These are phyloP conservation scores for Fermentozyma sake DNA, from an alignment of 1,139 yeast species.

Conservation along the genomic window DNA sequence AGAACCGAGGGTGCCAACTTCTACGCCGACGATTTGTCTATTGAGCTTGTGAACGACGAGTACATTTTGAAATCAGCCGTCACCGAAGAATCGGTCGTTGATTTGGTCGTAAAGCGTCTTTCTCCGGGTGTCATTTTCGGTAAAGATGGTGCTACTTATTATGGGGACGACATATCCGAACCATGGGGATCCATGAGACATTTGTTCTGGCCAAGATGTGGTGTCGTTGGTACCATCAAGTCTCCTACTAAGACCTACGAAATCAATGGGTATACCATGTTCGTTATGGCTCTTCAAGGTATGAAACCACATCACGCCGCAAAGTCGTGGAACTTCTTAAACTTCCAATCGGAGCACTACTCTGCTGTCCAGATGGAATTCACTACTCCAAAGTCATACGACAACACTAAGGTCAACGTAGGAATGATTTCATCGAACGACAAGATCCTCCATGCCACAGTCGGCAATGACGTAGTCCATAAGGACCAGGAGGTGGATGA, in stretches of 20 bases:
- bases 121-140: conserved; percentile 92
- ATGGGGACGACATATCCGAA: conserved; percentile 73
- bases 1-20: conserved; percentile 74
- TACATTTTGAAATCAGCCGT: conserved; percentile 66
- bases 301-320: conserved; percentile 99
- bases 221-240: conserved; percentile 58
- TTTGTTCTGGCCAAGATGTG: conserved; percentile 90
- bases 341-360: conserved; percentile 73
- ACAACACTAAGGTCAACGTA: conserved; percentile 71
- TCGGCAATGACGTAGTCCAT: conserved; percentile 65
- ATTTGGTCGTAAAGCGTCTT: conserved; percentile 54
- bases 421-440: conserved; percentile 70
- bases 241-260: conserved; percentile 23
- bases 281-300: conserved; percentile 97
- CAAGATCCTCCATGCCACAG: conserved; percentile 60
- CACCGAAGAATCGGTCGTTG: conserved; percentile 67
- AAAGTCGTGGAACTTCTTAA: conserved; percentile 89
- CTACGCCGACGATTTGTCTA: conserved; percentile 64
- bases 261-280: conserved; percentile 67
- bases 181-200: conserved; percentile 99
- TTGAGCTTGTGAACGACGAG: conserved; percentile 54
- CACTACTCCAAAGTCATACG: conserved; percentile 89
- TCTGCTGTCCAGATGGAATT: conserved; percentile 91
- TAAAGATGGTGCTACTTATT: conserved; percentile 74
- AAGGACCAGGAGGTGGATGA: conserved; percentile 57